Base-by-base conservation (phyloP, 768 basidiomycete genomes). In the Goffeauzyma gilvescens region DNA sequence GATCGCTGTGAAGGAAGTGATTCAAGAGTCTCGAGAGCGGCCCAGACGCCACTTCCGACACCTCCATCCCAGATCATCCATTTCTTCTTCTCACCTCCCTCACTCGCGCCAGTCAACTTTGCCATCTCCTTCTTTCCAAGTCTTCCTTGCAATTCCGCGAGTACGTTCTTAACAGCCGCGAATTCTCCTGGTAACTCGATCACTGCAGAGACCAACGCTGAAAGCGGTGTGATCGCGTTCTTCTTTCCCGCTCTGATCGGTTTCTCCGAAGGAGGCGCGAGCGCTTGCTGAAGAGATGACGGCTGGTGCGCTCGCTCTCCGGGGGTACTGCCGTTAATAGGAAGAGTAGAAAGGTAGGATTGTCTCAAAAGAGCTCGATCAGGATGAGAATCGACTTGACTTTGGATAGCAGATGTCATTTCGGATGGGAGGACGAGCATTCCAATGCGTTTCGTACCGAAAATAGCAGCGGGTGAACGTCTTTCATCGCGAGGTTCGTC, bases 401-500 rank as follows among this genome's bases (percentile, higher is more conserved):
- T 53, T 44, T 71, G 69, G 37, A 93, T 77, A 4, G 78, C 66
- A 10, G 68, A 67, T 50, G 76, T 72, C 32, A 95, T 68, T 60
- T 86, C 78, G 7, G 70, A 60, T 0, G 87, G 79, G 10, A 95
- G 55, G 10, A 78, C 65, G 6, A 86, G 74, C 32, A 76, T 66
- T 7, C 83, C 81, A 36, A 83, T 70, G 32, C 71, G 66, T 44
- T 75, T 69, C 51, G 79, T 78, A 14, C 86, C 89, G 59, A 81
- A 81, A 18, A 68, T 66, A 15, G 85, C 84, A 17, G 82, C 84
- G 32, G 82, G 79, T 20, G 83, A 84, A 57, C 80, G 80, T 39
- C 74, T 67, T 32, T 65, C 63, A 13, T 60, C 72, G 13, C 49
- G 14, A 10, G 24, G 17, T 4, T 17, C 33, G 5, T 42, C 23